Percentiles rank a stretch among this genome's conserved stretches.
phyloP scores from a whole-genome alignment of 257 asterid genomes.

The Scutellaria galericulata region DNA sequence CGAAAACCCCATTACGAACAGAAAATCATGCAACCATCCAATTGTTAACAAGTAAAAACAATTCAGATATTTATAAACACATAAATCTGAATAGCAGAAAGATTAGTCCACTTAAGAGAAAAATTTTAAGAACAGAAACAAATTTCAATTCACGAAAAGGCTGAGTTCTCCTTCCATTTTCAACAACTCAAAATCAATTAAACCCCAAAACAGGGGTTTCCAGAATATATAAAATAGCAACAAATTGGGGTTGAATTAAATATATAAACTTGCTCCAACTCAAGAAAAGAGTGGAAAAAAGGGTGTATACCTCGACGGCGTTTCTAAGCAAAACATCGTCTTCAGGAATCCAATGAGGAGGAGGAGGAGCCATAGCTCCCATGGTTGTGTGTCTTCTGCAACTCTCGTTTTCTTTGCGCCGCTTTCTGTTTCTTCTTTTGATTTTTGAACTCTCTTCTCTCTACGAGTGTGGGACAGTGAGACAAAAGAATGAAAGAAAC shows the following conservation, averaged over 20 bases:
- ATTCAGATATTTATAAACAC: not conserved
- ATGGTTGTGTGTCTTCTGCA: constrained; percentile 46
- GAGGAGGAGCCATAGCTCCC: constrained; percentile 69
- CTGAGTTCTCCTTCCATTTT: constrained; percentile 11
- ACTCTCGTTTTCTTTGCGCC: constrained; percentile 38
- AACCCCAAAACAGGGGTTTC: constrained; percentile 17
- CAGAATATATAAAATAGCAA: not conserved
- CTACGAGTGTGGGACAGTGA: constrained; percentile 32
- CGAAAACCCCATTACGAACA: constrained; percentile 23
- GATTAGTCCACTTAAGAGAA: not conserved
- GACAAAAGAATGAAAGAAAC: constrained; percentile 26
- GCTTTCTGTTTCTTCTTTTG: constrained; percentile 33
- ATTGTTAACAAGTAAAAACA: constrained; percentile 1
- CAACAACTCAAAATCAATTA: constrained; percentile 28
- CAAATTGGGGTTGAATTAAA: constrained; percentile 3
- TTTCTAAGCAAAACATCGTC: constrained; percentile 69
- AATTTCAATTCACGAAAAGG: constrained; percentile 22
- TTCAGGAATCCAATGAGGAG: constrained; percentile 56
- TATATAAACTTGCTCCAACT: not conserved
- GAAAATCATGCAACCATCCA: constrained; percentile 15
- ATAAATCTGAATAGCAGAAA: not conserved
- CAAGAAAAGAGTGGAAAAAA: not conserved
- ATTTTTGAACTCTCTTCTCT: constrained; percentile 22
- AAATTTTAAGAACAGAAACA: constrained; percentile 15
- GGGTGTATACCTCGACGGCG: constrained; percentile 69